phyloP scores from a whole-genome alignment of 371 early-diverging fungal species.

The Syncephalastrum monosporum region DNA sequence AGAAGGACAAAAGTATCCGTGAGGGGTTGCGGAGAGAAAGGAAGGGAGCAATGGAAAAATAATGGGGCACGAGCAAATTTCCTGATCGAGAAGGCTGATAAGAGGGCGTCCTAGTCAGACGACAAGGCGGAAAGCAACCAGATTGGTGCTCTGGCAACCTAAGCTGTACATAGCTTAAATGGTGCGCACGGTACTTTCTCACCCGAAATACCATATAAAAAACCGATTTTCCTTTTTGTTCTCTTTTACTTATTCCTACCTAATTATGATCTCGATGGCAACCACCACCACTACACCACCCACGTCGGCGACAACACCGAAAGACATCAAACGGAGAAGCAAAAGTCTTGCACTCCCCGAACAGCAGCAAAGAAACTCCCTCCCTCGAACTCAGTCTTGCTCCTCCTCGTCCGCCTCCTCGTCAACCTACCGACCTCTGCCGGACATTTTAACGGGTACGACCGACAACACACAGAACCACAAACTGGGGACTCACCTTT shows the following conservation, averaged over 20 bases:
- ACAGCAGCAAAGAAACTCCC: background rate
- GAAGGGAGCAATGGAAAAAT: background rate
- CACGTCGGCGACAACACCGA: no score
- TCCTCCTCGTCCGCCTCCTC: background rate
- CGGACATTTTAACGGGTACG: constrained; percentile 10
- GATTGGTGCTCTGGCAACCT: background rate
- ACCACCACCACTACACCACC: no score
- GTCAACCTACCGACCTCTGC: constrained; percentile 4
- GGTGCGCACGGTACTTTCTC: constrained; percentile 5
- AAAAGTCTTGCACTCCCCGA: background rate
- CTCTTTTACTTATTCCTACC: no score
- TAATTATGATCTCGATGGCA: no score
- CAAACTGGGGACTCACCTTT: background rate
- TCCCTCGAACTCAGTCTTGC: no score
- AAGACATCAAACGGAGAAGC: background rate
- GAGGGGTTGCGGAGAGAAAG: no score
- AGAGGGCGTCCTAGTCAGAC: constrained; percentile 2
- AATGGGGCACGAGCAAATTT: constrained; percentile 3
- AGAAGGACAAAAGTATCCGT: no score
- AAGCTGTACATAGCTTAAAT: no score
- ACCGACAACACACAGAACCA: no score
- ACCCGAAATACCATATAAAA: background rate
- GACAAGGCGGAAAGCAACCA: constrained; percentile 1
- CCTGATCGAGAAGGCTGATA: constrained; percentile 5
- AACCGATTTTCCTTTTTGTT: no score